Percentiles rank a stretch among this genome's conserved stretches.
phyloP scores from a whole-genome alignment of 225 moss, liverwort and hornwort genomes.

The Asterella californica region DNA sequence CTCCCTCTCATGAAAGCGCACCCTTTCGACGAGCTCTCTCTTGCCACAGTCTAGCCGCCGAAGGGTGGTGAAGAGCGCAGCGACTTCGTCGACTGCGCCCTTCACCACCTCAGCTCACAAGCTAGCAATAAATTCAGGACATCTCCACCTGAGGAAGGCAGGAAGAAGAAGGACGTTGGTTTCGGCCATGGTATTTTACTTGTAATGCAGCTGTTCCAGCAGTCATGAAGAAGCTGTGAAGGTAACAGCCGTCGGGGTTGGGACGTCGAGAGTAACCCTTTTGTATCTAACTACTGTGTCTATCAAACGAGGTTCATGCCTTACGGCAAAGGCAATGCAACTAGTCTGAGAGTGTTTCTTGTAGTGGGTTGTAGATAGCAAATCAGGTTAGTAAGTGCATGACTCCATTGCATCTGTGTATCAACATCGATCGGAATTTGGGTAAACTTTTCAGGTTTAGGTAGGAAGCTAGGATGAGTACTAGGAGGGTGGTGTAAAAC shows the following conservation, averaged over 20 bases:
- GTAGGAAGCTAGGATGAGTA: constrained; percentile 7
- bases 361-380: constrained; percentile 19
- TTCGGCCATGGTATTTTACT: neutral
- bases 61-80: neutral
- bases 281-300: constrained; percentile 2
- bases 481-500: neutral
- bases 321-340: neutral
- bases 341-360: neutral
- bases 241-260: neutral
- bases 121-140: neutral
- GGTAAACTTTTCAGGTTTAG: constrained; percentile 5
- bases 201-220: constrained; percentile 8
- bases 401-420: constrained; percentile 11
- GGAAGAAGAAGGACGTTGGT: constrained; percentile 1
- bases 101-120: constrained; percentile 8
- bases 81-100: constrained; percentile 7
- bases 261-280: neutral
- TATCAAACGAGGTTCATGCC: neutral
- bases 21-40: constrained; percentile 2
- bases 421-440: constrained; percentile 13
- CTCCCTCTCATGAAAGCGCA: neutral
- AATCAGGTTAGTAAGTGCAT: constrained; percentile 4
- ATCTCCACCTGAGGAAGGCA: neutral
- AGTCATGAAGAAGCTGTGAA: neutral
- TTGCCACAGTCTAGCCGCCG: neutral